These are phyloP conservation scores for Ophiostoma ips DNA, from an alignment of 2,329 filamentous ascomycete genomes.

Conservation along the genomic window DNA sequence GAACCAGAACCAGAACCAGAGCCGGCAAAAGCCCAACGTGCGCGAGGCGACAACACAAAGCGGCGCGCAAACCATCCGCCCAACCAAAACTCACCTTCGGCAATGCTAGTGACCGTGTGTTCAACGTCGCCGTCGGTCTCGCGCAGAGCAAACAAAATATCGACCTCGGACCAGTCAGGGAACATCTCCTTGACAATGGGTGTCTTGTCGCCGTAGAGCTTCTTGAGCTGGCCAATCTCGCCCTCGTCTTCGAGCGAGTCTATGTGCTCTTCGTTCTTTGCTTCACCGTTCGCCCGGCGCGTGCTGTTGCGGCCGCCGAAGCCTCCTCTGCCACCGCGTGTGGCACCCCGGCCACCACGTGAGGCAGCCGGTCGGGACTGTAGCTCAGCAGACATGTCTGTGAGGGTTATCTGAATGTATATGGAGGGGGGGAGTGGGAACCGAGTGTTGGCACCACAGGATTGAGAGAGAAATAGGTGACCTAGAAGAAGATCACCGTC, in stretches of 20 bases:
- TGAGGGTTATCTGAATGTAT: conserved; percentile 9
- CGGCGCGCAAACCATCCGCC: no score
- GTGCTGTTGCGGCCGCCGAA: conserved; percentile 57
- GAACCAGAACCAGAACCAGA: no score
- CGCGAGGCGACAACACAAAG: no score
- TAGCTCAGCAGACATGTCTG: conserved; percentile 91
- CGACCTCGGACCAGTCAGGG: conserved; percentile 87
- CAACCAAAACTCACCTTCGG: conserved; percentile 49
- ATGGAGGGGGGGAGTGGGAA: not conserved
- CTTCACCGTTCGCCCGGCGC: conserved; percentile 62
- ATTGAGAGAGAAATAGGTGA: not conserved
- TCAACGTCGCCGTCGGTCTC: conserved; percentile 73
- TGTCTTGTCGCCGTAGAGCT: conserved; percentile 70
- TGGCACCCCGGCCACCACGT: conserved; percentile 73
- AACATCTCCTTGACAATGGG: conserved; percentile 82
- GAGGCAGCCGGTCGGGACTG: conserved; percentile 68
- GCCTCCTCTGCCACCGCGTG: conserved; percentile 71
- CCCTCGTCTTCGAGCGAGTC: conserved; percentile 63
- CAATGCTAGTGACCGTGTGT: conserved; percentile 62
- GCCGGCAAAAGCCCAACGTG: no score
- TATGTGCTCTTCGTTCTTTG: conserved; percentile 42
- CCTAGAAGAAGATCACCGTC: not conserved
- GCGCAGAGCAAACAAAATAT: conserved; percentile 82
- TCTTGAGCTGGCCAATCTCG: conserved; percentile 83
- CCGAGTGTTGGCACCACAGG: not conserved